These are phyloP conservation scores for Monoraphidium neglectum DNA, from an alignment of 139 green algal species.

Conservation along the genomic window DNA sequence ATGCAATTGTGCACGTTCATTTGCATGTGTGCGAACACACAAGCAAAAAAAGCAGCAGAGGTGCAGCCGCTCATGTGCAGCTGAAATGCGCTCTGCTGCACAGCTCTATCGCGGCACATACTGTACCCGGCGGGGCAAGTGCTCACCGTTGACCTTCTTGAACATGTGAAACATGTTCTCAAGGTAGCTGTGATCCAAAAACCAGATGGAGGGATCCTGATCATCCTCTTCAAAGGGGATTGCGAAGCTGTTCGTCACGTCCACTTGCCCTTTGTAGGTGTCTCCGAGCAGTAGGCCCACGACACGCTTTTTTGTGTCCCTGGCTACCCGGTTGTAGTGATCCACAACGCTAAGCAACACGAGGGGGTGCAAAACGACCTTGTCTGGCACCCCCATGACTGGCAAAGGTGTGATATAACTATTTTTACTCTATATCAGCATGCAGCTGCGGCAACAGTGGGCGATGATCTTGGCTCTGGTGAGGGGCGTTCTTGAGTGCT, in stretches of 20 bases:
- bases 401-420: not conserved
- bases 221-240: constrained; percentile 99
- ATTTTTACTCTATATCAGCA: no score
- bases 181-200: constrained; percentile 98
- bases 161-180: constrained; percentile 99
- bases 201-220: constrained; percentile 96
- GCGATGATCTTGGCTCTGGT: no score
- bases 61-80: not conserved
- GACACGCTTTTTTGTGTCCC: constrained; percentile 95
- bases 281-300: constrained; percentile 95
- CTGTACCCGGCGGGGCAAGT: no score
- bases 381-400: constrained; percentile 55
- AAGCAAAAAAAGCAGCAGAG: not conserved
- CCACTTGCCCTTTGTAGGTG: constrained; percentile 78
- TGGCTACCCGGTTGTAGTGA: constrained; percentile 97
- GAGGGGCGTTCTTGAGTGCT: no score
- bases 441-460: not conserved
- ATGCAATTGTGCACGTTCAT: not conserved
- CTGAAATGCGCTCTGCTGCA: not conserved
- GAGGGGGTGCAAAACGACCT: constrained; percentile 93
- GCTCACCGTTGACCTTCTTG: constrained; percentile 98
- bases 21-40: not conserved
- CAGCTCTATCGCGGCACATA: no score
- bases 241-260: constrained; percentile 98
- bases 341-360: constrained; percentile 98